These are phyloP conservation scores for Geotrichum reessii DNA, from an alignment of 1,139 yeast genomes.

Conservation along the genomic window DNA sequence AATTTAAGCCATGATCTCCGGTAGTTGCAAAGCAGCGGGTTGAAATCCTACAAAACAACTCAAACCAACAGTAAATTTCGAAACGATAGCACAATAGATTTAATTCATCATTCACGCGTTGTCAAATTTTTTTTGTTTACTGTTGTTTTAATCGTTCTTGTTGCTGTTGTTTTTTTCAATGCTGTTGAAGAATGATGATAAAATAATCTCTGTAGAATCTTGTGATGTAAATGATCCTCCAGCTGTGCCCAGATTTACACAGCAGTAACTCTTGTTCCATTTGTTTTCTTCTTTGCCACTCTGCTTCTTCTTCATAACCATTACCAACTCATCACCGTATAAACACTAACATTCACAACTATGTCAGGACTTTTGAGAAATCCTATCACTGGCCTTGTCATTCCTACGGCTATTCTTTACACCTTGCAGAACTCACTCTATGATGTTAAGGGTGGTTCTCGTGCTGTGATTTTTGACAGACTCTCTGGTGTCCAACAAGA, in stretches of 20 bases:
- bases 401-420: conserved; percentile 29
- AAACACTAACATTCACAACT: neutral
- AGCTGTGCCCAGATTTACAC: conserved; percentile 1
- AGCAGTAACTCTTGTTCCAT: neutral
- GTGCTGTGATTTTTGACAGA: conserved; percentile 95
- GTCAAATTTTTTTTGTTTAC: no score
- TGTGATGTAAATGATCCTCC: no score
- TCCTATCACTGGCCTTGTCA: conserved; percentile 25
- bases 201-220: no score
- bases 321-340: neutral
- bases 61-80: no score
- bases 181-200: no score
- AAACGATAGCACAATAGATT: no score
- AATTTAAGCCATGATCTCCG: no score
- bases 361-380: conserved; percentile 17
- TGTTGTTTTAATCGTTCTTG: no score
- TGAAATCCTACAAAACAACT: no score
- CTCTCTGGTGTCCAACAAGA: conserved; percentile 77
- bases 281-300: neutral
- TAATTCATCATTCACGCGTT: no score
- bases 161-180: no score
- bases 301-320: neutral
- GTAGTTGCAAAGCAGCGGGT: no score
- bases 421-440: conserved; percentile 41
- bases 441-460: conserved; percentile 91